Percentiles rank a stretch among this genome's conserved stretches.
Conservation (phyloP, 495 filamentous ascomycete species). For the Penicillium macrosclerotiorum region DNA sequence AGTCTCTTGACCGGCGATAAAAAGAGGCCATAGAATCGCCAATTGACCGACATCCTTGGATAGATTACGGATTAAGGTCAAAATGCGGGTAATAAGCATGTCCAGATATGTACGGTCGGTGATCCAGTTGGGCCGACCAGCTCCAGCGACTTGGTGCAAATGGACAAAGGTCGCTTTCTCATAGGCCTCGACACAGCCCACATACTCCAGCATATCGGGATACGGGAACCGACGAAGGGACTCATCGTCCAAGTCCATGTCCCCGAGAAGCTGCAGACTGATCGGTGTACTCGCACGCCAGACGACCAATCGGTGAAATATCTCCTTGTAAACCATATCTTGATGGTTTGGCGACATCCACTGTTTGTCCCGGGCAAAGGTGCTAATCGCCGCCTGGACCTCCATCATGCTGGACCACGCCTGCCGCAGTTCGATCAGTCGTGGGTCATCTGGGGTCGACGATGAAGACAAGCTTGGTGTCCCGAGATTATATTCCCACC, state of each 20-base stretch:
- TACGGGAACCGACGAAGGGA: slow-evolving; percentile 28
- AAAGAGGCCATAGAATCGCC: slow-evolving; percentile 39
- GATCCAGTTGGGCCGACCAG: slow-evolving; percentile 30
- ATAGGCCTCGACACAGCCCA: slow-evolving; percentile 41
- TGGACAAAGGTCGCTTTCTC: slow-evolving; percentile 41
- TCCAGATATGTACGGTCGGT: slow-evolving; percentile 27
- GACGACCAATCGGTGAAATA: slow-evolving; percentile 30
- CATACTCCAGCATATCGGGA: slow-evolving; percentile 36
- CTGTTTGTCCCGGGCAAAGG: slow-evolving; percentile 37
- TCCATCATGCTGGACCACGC: slow-evolving; percentile 44
- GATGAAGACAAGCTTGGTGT: slow-evolving; percentile 31
- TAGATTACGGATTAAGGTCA: slow-evolving; percentile 32
- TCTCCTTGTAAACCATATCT: slow-evolving; percentile 32
- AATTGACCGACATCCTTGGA: slow-evolving; percentile 38
- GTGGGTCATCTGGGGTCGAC: slow-evolving; percentile 21
- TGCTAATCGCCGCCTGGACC: slow-evolving; percentile 37
- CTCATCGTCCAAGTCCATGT: slow-evolving; percentile 36
- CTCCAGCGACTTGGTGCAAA: slow-evolving; percentile 36
- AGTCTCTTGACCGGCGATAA: slow-evolving; percentile 38
- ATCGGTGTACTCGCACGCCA: slow-evolving; percentile 37
- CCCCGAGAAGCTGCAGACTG: slow-evolving; percentile 28
- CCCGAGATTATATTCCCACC: slow-evolving; percentile 43
- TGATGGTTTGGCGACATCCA: slow-evolving; percentile 34
- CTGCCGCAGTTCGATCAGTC: slow-evolving; percentile 32
- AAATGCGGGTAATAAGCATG: slow-evolving; percentile 34